phyloP scores from a whole-genome alignment of 164 flowering plant genomes.

The Berberis vulgaris region DNA sequence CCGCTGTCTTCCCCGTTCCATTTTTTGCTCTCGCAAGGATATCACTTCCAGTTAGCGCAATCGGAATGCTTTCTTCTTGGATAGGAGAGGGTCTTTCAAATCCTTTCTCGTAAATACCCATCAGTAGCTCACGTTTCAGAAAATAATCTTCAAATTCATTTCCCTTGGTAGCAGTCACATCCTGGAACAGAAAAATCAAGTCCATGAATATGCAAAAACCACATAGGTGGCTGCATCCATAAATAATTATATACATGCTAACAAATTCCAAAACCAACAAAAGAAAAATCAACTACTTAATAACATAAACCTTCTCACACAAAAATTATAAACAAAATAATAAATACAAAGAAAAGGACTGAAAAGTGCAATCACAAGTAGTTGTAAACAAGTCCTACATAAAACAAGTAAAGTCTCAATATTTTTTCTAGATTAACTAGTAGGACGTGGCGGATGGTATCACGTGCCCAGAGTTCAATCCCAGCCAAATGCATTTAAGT shows the following conservation, averaged over 20 bases:
- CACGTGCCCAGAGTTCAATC: no score
- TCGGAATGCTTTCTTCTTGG: slow-evolving; percentile 99
- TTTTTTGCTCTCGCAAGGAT: slow-evolving; percentile 98
- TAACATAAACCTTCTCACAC: no score
- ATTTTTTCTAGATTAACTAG: no score
- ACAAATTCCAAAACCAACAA: no score
- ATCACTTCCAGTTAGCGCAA: slow-evolving; percentile 97
- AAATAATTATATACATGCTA: background rate
- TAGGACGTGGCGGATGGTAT: no score
- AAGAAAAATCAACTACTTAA: no score
- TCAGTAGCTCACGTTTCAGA: slow-evolving; percentile 88
- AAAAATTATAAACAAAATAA: no score
- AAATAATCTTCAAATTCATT: slow-evolving; percentile 99
- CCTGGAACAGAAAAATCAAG: slow-evolving; percentile 34
- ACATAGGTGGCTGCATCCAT: background rate
- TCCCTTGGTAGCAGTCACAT: slow-evolving; percentile 99
- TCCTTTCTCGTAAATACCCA: slow-evolving; percentile 99
- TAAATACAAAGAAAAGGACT: no score
- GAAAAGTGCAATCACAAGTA: no score
- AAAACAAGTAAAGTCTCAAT: no score
- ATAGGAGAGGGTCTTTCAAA: slow-evolving; percentile 98
- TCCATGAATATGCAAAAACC: background rate
- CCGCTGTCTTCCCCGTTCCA: slow-evolving; percentile 99
- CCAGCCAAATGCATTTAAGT: no score
- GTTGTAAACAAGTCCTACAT: no score